Base-by-base conservation (phyloP, 352 stramenopile species). In the Phytophthora foliorum region DNA sequence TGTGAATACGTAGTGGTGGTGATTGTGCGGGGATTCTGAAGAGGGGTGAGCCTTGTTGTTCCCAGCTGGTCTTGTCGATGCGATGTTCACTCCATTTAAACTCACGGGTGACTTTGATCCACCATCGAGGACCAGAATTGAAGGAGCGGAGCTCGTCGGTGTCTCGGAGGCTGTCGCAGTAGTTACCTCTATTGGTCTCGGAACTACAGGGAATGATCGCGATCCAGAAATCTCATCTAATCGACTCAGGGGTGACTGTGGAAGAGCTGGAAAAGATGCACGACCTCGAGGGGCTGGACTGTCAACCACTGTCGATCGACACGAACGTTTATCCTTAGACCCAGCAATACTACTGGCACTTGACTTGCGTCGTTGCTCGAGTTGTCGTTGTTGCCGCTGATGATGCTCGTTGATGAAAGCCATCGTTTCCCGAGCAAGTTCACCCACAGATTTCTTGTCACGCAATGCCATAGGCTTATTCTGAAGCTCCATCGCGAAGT, bases 351-450 rank as follows among this genome's bases (percentile, higher is more conserved):
- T 46, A 2, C 6, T 57, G 11, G 21, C 21, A 51, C 17, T 73
- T 49, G 45, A 53, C 22, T 67, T 53, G 7, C 27, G 54, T 22
- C 24, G 50, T 44, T 73, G 44, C 50, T 69, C 51, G 19, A 53
- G 45, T 25, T 63, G 63, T 52, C 46, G 51, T 34, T 78, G 56
- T 39, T 60, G 55, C 42, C 25, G 50, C 55, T 80, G 62, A 8
- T 77, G 46, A 6, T 65, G 67, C 32, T 90, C 81, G 19, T 83
- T 81, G 2, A 91, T 73, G 17, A 85, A 77, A 13, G 71, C 63
- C 36, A 92, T 67, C n/a, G 77, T 88, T 32, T 90, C 82, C 6
- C 84, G 62, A 32, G 84, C 84, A 3, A 92, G 63, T 51, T 92
- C 82, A 2, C 84, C 84, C 17, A 91, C 78, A 2, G 77, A 87